Base-by-base conservation (phyloP, 176 grass and related monocot species). In the Cocos nucifera region DNA sequence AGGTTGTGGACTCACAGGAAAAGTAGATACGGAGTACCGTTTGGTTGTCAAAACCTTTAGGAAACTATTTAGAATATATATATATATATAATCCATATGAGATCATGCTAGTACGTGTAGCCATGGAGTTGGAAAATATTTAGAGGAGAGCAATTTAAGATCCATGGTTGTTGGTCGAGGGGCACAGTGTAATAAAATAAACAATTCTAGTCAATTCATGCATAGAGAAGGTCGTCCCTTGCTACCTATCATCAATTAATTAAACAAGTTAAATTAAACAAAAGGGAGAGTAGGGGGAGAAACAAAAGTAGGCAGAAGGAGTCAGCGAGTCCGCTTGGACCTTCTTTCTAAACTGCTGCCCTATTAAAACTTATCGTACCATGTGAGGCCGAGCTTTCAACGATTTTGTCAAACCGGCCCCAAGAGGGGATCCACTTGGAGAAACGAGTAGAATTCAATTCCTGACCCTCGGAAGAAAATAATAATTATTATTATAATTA, bases 361-460 rank as follows among this genome's bases (percentile, higher is more conserved):
- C 56, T 32, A 4, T 32, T 3, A 4, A 23, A 27, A 22, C 9
- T 22, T 50, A 22, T 64, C 21, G 49, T 58, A 78, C 66, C n/a
- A 20, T 68, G 75, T 63, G 70, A 59, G 71, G 61, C 57, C 29
- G 28, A 67, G 67, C 55, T 82, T 82, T 82, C 79, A 87, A 87
- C 78, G 84, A 82, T 87, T 16, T 72, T 53, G 79, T 87, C 75
- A 79, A 79, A 75, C 24, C 50, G 79, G 83, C 57, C 70, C 14
- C 75, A 52, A 63, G 49, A 1, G 28, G 75, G 49, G 63, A 77
- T 74, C 70, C 39, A 53, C 17, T 44, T 44, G 35, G 35, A 44
- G 35, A 44, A 44, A 9, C 7, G 35, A 44, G 35, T 12, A 44
- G 10, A 2, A 9, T 44, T 44, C 2, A 44, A 12, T 44, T 44